phyloP scores from a whole-genome alignment of 1,139 yeast species.

The Sugiyamaella novakii region DNA sequence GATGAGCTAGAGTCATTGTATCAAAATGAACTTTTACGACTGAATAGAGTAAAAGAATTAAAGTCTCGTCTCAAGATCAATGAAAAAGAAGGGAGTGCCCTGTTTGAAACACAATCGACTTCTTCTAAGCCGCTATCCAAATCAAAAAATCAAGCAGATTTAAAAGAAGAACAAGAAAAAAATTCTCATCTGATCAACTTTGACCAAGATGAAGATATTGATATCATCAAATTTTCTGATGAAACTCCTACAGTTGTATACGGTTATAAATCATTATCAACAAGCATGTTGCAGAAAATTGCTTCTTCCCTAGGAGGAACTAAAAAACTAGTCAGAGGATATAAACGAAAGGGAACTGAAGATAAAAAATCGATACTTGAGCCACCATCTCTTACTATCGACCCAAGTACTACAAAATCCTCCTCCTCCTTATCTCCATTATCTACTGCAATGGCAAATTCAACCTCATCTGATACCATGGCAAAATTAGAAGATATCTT shows the following conservation, averaged over 20 bases:
- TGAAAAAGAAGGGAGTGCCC: too few species aligned
- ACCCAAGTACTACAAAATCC: neutral
- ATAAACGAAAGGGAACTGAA: constrained; percentile 18
- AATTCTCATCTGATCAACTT: constrained; percentile 5
- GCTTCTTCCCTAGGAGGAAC: constrained; percentile 18
- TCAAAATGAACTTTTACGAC: constrained; percentile 33
- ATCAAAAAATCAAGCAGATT: constrained; percentile 5
- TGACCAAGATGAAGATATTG: constrained; percentile 21
- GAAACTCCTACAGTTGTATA: constrained; percentile 14
- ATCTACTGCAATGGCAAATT: constrained; percentile 1
- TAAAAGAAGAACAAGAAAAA: constrained; percentile 14
- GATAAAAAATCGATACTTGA: constrained; percentile 5
- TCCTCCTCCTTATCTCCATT: neutral
- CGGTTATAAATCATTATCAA: constrained; percentile 14
- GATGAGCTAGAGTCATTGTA: constrained; percentile 63
- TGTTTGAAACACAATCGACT: neutral
- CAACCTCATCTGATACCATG: constrained; percentile 5
- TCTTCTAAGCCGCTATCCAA: neutral
- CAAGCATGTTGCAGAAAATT: constrained; percentile 20
- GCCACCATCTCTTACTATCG: constrained; percentile 1
- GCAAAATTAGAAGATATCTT: constrained; percentile 14
- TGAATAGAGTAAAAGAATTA: constrained; percentile 9
- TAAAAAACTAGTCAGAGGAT: constrained; percentile 25
- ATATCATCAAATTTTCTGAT: constrained; percentile 16
- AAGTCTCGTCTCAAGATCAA: neutral